Base-by-base conservation (phyloP, 352 stramenopile genomes). In the Phytophthora syringae region DNA sequence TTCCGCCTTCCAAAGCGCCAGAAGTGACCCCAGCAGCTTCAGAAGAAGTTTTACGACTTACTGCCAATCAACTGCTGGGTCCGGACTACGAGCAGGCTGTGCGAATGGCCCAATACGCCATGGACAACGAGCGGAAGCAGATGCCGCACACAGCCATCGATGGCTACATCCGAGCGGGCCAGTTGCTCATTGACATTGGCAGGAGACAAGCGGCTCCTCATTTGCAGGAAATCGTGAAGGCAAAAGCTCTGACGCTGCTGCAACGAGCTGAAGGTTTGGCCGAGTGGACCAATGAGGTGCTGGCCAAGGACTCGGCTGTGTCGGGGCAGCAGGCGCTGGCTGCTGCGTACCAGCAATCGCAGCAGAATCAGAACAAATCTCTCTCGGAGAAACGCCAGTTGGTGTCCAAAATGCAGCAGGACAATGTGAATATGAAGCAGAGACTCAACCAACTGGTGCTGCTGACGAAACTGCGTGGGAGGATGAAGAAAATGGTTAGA, bases 211-310 rank as follows among this genome's bases (percentile, higher is more conserved):
- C 72, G 2, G 74, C 72, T 0, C 68, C 74, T n/a, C 65, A 89
- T 54, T 54, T 93, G n/a, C 84, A 93, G 60, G 82, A 82, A n/a
- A 88, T 92, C 56, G 71, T 94, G 1, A 89, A 90, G 51, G 78
- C 86, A 21, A 94, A 93, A 71, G 86, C 86, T n/a, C 71, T 92
- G 5, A 73, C 82, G 24, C 52, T 93, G 34, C 62, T 94, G n/a
- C 76, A 92, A 60, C 84, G 86, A 5, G 86, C 86, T 16, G 86
- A 94, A 45, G 80, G 75, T 0, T 57, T 94, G 11, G 80, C 86
- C 9, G 82, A 85, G 16, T 94, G 86, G 86, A 77, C 74, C 1
- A 74, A 52, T 7, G 64, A 80, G 6, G 69, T 91, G 9, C 63
- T 83, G 45, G 67, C 72, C 13, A 48, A 67, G 34, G 64, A 73